These are phyloP conservation scores for Crucibulum parvulum DNA, from an alignment of 1,284 basidiomycete genomes.

Conservation along the genomic window DNA sequence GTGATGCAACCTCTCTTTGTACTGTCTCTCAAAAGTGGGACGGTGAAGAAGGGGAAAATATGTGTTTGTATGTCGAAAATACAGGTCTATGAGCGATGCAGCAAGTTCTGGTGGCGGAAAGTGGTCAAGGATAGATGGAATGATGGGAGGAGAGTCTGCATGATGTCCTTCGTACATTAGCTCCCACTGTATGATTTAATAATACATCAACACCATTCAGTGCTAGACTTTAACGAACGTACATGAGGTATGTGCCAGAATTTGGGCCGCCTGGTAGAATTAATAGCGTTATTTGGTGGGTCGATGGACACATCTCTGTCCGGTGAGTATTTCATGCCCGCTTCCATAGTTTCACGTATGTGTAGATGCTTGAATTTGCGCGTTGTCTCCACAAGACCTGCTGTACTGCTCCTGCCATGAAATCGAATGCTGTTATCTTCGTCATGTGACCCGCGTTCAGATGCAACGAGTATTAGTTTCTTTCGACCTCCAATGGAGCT, in stretches of 20 bases:
- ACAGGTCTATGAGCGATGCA: constrained; percentile 64
- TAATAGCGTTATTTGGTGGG: constrained; percentile 19
- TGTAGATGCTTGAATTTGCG: constrained; percentile 60
- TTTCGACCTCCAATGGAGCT: constrained; percentile 33
- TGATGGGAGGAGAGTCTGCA: constrained; percentile 38
- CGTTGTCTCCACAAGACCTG: constrained; percentile 58
- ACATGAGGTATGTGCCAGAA: constrained; percentile 44
- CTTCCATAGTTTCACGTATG: constrained; percentile 39
- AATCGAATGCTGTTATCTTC: constrained; percentile 47
- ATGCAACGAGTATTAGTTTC: constrained; percentile 36
- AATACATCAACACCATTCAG: neutral
- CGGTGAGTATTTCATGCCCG: neutral
- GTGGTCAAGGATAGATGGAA: constrained; percentile 45
- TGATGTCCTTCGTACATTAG: constrained; percentile 56
- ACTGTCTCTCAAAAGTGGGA: constrained; percentile 69
- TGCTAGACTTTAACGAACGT: neutral
- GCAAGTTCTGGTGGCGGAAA: constrained; percentile 69
- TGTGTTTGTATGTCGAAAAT: constrained; percentile 65
- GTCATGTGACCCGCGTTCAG: constrained; percentile 21
- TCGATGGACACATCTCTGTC: constrained; percentile 1
- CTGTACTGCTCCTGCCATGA: constrained; percentile 68
- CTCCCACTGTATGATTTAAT: constrained; percentile 59
- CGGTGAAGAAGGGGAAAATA: constrained; percentile 72
- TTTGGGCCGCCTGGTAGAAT: constrained; percentile 35
- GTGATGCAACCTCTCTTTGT: constrained; percentile 59